A percentile compares a stretch with the other conserved stretches of the same genome.
Conservation (phyloP, 805 yeast species). For the Jamesozyma piceae region DNA sequence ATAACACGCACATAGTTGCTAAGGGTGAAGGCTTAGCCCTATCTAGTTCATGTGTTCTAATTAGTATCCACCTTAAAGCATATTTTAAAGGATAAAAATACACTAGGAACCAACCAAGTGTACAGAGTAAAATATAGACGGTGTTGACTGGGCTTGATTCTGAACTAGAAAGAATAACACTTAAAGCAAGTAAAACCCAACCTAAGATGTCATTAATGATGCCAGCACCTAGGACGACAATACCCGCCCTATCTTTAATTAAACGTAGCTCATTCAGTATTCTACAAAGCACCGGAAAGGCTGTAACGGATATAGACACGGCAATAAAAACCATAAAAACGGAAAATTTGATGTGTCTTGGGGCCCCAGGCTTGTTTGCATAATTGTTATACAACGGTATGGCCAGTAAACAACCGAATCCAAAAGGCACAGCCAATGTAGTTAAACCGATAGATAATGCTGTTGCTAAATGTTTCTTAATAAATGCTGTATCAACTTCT, state of each 20-base stretch:
- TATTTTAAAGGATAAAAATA: conserved; percentile 49
- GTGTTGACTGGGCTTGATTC: conserved; percentile 54
- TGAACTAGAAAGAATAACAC: conserved; percentile 69
- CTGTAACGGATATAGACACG: conserved; percentile 76
- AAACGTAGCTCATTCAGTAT: conserved; percentile 65
- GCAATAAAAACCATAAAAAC: conserved; percentile 75
- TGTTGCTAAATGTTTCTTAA: conserved; percentile 47
- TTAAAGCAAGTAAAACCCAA: conserved; percentile 70
- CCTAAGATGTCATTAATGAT: conserved; percentile 72
- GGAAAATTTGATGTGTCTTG: conserved; percentile 45
- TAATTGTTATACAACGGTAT: conserved; percentile 57
- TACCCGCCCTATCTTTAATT: conserved; percentile 63
- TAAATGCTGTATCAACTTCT: conserved; percentile 64
- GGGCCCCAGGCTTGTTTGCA: conserved; percentile 25
- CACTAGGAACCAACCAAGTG: conserved; percentile 61
- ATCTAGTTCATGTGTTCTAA: conserved; percentile 45
- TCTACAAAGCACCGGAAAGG: conserved; percentile 76
- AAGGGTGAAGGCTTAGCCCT: conserved; percentile 55
- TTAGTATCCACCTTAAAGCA: conserved; percentile 37
- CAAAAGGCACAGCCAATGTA: conserved; percentile 73
- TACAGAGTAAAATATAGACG: conserved; percentile 55
- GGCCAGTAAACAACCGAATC: conserved; percentile 64
- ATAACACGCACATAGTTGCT: conserved; percentile 46
- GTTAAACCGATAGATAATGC: conserved; percentile 62
- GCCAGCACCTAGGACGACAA: conserved; percentile 72